Evolutionary conservation across 176 grass and related monocot species (phyloP).

Genomic region (Chloris gayana): DNA sequence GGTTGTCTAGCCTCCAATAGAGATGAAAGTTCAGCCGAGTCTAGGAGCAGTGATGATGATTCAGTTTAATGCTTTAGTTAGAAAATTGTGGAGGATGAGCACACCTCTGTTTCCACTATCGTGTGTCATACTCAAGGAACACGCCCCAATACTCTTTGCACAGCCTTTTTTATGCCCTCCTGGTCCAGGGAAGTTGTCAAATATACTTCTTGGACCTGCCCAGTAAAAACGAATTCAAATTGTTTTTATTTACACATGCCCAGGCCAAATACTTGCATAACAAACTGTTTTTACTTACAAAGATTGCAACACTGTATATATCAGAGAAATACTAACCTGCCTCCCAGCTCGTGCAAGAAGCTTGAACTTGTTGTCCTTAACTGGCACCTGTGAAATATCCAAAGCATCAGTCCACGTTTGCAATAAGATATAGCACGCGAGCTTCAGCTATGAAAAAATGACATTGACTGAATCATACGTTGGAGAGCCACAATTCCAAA

Average conservation of each 20-base stretch:
- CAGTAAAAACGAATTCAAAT: slow-evolving; percentile 3
- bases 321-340: slow-evolving; percentile 62
- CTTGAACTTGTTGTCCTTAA: slow-evolving; percentile 89
- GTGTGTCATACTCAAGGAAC: slow-evolving; percentile 59
- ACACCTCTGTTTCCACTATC: background rate
- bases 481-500: slow-evolving; percentile 97
- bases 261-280: background rate
- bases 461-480: slow-evolving; percentile 44
- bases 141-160: slow-evolving; percentile 78
- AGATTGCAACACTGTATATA: slow-evolving; percentile 9
- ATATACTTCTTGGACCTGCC: slow-evolving; percentile 93
- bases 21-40: background rate
- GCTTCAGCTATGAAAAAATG: background rate
- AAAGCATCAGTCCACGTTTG: slow-evolving; percentile 25
- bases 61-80: slow-evolving; percentile 24
- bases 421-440: background rate
- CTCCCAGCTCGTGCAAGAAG: slow-evolving; percentile 97
- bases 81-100: slow-evolving; percentile 24
- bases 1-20: background rate
- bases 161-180: slow-evolving; percentile 86
- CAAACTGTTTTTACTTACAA: background rate
- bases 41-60: background rate
- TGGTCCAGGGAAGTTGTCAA: slow-evolving; percentile 87
- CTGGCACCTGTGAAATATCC: slow-evolving; percentile 59
- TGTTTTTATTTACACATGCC: background rate